A percentile compares a stretch with the other conserved stretches of the same genome.
These are phyloP conservation scores for Cyclotella sp. DNA, from an alignment of 108 stramenopile genomes.

Conservation along the genomic window DNA sequence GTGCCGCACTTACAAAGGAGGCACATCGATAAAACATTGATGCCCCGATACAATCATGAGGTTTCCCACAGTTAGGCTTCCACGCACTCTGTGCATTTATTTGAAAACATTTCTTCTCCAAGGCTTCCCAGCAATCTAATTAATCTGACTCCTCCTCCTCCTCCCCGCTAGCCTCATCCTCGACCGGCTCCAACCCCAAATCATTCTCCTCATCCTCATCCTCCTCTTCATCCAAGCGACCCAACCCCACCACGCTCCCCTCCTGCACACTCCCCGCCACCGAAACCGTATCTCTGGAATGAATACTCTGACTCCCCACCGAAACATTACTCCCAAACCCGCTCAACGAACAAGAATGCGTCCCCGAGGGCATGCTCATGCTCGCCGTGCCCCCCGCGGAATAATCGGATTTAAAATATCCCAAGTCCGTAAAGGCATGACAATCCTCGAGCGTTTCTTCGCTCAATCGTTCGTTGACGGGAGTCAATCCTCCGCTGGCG, in stretches of 20 bases:
- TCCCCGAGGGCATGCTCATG: slow-evolving; percentile 34
- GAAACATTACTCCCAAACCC: slow-evolving; percentile 36
- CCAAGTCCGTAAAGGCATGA: slow-evolving; percentile 58
- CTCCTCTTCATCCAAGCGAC: slow-evolving; percentile 52
- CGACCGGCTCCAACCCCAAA: background rate
- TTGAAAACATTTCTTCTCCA: background rate
- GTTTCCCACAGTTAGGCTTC: too few relatives aligned
- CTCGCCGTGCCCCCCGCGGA: background rate
- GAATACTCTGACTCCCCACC: slow-evolving; percentile 46
- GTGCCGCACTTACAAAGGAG: background rate
- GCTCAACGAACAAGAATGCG: slow-evolving; percentile 42
- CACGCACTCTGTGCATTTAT: background rate
- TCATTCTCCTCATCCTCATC: slow-evolving; percentile 44
- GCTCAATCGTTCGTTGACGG: slow-evolving; percentile 54
- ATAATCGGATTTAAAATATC: slow-evolving; percentile 1
- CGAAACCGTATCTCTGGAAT: slow-evolving; percentile 24
- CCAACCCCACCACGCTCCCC: slow-evolving; percentile 40
- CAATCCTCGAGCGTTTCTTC: slow-evolving; percentile 58
- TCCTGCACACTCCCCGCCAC: slow-evolving; percentile 49
- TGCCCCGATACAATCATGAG: background rate
- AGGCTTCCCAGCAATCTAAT: background rate
- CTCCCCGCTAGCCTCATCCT: background rate
- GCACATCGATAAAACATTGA: background rate
- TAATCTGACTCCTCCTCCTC: background rate
- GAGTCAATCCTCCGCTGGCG: slow-evolving; percentile 39